Conservation (phyloP, 2,329 filamentous ascomycete species). For the Cercospora nicotianae region DNA sequence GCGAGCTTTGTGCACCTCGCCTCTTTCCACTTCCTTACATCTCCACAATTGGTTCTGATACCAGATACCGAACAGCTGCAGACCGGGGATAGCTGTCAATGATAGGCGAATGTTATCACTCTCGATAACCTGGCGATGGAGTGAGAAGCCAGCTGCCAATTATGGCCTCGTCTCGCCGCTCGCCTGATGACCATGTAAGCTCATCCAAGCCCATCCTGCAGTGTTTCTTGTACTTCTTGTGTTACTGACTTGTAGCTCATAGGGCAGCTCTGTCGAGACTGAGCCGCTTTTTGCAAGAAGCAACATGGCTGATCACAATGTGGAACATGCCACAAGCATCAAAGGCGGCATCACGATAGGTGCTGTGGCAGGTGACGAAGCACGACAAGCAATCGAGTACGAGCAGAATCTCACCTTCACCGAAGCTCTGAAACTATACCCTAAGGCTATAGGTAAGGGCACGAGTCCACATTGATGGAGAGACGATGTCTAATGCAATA, state of each 20-base stretch:
- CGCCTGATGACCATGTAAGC: neutral
- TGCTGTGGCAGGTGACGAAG: slow-evolving; percentile 33
- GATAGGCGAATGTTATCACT: neutral
- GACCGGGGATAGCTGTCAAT: neutral
- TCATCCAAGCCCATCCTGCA: neutral
- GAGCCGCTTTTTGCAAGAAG: neutral
- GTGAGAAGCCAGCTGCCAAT: neutral
- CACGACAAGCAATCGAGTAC: slow-evolving; percentile 28
- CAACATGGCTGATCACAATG: neutral
- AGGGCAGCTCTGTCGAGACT: neutral
- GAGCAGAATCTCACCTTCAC: slow-evolving; percentile 34
- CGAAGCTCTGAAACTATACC: slow-evolving; percentile 47
- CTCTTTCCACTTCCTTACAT: neutral
- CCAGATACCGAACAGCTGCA: neutral
- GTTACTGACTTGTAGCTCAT: neutral
- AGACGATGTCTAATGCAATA: neutral
- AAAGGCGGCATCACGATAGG: slow-evolving; percentile 33
- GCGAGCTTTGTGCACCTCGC: neutral
- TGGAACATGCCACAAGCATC: slow-evolving; percentile 10
- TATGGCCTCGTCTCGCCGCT: neutral
- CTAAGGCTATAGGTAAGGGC: slow-evolving; percentile 41
- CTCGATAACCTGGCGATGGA: neutral
- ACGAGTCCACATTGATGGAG: neutral
- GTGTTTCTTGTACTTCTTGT: neutral
- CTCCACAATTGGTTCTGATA: neutral